phyloP scores from a whole-genome alignment of 1,284 basidiomycete genomes.

The Peniophora sp. region DNA sequence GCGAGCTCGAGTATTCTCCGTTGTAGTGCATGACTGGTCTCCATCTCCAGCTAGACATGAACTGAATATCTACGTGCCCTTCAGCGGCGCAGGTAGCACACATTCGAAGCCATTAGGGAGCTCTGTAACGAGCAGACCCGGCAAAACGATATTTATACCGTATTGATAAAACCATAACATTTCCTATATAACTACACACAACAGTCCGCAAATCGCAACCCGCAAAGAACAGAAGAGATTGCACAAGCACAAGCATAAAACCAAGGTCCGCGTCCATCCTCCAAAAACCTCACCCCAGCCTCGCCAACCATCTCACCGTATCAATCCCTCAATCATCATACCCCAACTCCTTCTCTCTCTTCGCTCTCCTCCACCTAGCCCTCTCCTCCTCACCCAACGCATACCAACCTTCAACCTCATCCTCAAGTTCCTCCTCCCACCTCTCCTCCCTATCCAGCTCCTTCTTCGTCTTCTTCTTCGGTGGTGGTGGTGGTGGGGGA shows the following conservation, averaged over 20 bases:
- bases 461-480: slow-evolving; percentile 68
- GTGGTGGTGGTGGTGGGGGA: slow-evolving; percentile 55
- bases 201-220: background rate
- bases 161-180: background rate
- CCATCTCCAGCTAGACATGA: no score
- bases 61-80: no score
- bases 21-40: no score
- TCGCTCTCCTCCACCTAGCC: slow-evolving; percentile 46
- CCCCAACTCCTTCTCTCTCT: slow-evolving; percentile 55
- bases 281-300: background rate
- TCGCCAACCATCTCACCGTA: slow-evolving; percentile 39
- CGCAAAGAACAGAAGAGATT: background rate
- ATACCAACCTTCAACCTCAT: slow-evolving; percentile 67
- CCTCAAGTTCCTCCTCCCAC: slow-evolving; percentile 72
- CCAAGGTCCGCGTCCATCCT: background rate
- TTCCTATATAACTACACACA: background rate
- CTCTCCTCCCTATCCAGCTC: slow-evolving; percentile 64
- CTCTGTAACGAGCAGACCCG: no score
- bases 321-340: slow-evolving; percentile 56
- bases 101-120: no score
- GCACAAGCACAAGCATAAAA: background rate
- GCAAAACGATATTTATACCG: no score
- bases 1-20: no score
- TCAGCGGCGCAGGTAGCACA: no score
- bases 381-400: slow-evolving; percentile 58